These are phyloP conservation scores for Erodium maritimum DNA, from an alignment of 345 rosid species.

Conservation along the genomic window DNA sequence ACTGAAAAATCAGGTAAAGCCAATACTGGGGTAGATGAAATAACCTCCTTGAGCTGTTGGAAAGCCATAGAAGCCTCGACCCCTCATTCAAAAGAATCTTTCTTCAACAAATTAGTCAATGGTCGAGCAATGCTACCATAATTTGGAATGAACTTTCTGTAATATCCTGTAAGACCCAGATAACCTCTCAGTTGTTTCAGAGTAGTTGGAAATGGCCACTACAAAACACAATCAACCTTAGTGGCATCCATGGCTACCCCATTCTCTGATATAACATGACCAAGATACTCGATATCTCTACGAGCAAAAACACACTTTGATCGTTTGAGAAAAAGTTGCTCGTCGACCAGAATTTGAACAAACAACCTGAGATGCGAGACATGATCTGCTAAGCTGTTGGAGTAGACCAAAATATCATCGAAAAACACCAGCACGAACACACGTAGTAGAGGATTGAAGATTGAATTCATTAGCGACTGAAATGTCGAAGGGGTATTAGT, in stretches of 20 bases:
- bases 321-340: background rate
- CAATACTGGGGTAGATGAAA: no score
- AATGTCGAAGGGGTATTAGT: conserved; percentile 13
- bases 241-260: background rate
- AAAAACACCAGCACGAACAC: conserved; percentile 8
- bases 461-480: conserved; percentile 4
- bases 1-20: no score
- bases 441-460: background rate
- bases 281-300: background rate
- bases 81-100: background rate
- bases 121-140: background rate
- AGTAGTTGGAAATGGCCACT: background rate
- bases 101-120: background rate
- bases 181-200: background rate
- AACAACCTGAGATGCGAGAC: background rate
- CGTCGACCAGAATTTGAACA: background rate
- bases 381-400: background rate
- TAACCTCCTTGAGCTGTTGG: background rate
- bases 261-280: background rate
- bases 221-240: background rate
- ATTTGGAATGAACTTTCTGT: background rate
- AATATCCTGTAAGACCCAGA: conserved; percentile 5
- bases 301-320: background rate
- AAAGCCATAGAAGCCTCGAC: background rate
- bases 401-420: conserved; percentile 11